These are phyloP conservation scores for Sungouiella thailandica DNA, from an alignment of 805 yeast species.

Conservation along the genomic window DNA sequence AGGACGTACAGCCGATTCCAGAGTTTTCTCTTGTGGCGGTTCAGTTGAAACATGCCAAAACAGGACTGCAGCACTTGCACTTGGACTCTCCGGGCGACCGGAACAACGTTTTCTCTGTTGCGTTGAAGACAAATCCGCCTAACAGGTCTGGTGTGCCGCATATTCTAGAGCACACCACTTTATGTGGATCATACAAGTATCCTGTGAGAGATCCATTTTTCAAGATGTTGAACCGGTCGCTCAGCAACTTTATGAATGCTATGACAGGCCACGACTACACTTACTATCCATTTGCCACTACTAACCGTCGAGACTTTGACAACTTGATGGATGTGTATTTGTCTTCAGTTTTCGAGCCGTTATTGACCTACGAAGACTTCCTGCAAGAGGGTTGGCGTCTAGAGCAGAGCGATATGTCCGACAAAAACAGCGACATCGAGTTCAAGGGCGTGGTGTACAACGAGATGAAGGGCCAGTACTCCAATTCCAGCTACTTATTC, in stretches of 20 bases:
- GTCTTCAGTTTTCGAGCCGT: constrained; percentile 81
- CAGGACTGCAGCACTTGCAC: constrained; percentile 82
- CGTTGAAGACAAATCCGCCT: constrained; percentile 92
- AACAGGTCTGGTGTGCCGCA: constrained; percentile 95
- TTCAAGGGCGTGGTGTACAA: constrained; percentile 97
- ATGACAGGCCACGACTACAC: constrained; percentile 98
- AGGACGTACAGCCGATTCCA: constrained; percentile 65
- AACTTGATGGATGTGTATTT: constrained; percentile 85
- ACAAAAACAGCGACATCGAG: constrained; percentile 53
- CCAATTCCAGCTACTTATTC: constrained; percentile 79
- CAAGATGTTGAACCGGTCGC: constrained; percentile 92
- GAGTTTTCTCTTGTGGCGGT: constrained; percentile 80
- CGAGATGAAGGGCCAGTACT: constrained; percentile 97
- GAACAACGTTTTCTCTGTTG: constrained; percentile 84
- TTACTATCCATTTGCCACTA: constrained; percentile 93
- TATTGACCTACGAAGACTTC: constrained; percentile 75
- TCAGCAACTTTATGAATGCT: constrained; percentile 96
- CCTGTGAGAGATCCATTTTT: constrained; percentile 97
- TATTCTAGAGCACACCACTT: constrained; percentile 90
- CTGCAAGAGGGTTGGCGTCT: constrained; percentile 97
- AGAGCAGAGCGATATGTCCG: constrained; percentile 62
- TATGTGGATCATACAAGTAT: constrained; percentile 87
- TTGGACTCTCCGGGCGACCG: constrained; percentile 72
- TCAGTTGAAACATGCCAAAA: constrained; percentile 56
- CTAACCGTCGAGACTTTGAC: constrained; percentile 73